Evolutionary conservation across 2,329 filamentous ascomycete species (phyloP).

Genomic region (Aaosphaeria arxii): DNA sequence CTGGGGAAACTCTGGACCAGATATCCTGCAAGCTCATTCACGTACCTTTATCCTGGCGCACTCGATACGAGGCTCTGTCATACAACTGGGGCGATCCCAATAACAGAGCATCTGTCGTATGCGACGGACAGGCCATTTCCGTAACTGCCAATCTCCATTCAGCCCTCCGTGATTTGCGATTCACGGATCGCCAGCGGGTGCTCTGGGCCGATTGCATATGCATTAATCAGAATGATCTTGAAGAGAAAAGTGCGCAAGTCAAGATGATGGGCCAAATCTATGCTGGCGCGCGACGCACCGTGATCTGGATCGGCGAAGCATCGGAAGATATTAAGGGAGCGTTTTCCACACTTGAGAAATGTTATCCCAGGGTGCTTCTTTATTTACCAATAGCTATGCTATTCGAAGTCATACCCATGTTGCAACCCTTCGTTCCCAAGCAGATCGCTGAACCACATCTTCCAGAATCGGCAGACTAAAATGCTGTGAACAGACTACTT

Average conservation of each 20-base stretch:
- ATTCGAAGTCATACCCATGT: neutral
- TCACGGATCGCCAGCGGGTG: neutral
- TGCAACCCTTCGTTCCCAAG: neutral
- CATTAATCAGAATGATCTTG: conserved; percentile 22
- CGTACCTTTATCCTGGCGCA: neutral
- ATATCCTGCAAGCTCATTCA: neutral
- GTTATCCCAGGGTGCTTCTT: neutral
- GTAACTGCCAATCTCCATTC: conserved; percentile 14
- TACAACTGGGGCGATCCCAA: conserved; percentile 17
- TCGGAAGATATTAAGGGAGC: neutral
- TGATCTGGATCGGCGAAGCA: conserved; percentile 1
- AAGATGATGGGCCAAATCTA: conserved; percentile 26
- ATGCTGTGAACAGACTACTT: neutral
- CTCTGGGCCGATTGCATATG: conserved; percentile 29
- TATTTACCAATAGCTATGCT: neutral
- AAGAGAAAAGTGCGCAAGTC: conserved; percentile 21
- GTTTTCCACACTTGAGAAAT: neutral
- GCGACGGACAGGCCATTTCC: conserved; percentile 3
- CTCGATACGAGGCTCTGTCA: conserved; percentile 15
- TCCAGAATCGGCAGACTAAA: neutral
- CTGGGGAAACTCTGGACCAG: neutral
- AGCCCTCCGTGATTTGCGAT: conserved; percentile 11
- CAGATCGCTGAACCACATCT: neutral
- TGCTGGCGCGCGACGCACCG: conserved; percentile 1
- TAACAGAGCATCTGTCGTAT: conserved; percentile 5